Evolutionary conservation across 2,329 filamentous ascomycete species (phyloP).

Genomic region (Colletotrichum liriopes): DNA sequence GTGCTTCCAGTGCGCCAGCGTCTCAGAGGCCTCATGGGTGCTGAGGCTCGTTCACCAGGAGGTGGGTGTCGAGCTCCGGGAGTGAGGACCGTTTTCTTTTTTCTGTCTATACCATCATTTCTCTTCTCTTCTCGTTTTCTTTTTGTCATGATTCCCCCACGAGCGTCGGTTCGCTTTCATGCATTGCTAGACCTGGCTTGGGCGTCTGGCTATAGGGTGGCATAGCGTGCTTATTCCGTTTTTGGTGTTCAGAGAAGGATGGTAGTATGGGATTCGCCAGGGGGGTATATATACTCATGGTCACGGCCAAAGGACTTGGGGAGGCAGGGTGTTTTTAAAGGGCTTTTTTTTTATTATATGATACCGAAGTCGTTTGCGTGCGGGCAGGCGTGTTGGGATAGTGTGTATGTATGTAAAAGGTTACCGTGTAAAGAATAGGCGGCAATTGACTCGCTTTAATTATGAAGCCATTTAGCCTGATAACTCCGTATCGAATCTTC

Average conservation of each 20-base stretch:
- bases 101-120: neutral
- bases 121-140: conserved; percentile 17
- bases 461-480: neutral
- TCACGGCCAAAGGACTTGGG: neutral
- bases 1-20: conserved; percentile 74
- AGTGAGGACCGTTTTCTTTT: conserved; percentile 44
- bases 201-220: conserved; percentile 25
- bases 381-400: neutral
- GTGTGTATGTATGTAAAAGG: neutral
- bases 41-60: conserved; percentile 71
- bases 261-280: neutral
- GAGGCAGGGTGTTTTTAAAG: neutral
- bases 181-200: conserved; percentile 23
- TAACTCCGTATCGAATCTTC: too few species aligned
- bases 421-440: neutral
- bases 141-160: conserved; percentile 36
- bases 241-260: neutral
- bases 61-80: conserved; percentile 66
- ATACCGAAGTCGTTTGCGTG: neutral
- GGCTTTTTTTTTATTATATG: neutral
- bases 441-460: neutral
- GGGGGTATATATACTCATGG: neutral
- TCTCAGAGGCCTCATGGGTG: conserved; percentile 69
- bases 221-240: conserved; percentile 26
- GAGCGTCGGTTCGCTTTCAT: conserved; percentile 29